Base-by-base conservation (phyloP, 2,329 filamentous ascomycete species). In the Beauveria sp. region DNA sequence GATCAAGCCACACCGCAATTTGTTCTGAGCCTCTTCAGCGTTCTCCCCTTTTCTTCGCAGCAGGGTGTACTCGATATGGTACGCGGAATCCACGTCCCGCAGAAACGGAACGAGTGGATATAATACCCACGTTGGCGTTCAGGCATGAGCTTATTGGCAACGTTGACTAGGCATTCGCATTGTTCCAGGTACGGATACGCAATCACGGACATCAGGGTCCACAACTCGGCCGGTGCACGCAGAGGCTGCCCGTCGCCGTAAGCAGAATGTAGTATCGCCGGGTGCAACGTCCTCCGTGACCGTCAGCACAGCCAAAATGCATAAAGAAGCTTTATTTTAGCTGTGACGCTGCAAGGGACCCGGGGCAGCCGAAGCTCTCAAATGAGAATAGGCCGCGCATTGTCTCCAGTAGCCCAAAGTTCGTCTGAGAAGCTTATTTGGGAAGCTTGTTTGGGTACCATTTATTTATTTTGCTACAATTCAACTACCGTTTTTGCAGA, bases 1-100 rank as follows among this genome's bases (percentile, higher is more conserved):
- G 55, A 58, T 58, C 53, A 26, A 58, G 45, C 55, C 55, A 58
- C 55, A 58, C 43, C 42, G 55, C 55, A 58, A 58, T 38, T 57
- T 48, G n/a, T 38, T 34, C 10, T 20, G 26, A 28, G 53, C 24
- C 53, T 45, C 26, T 55, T 43, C 18, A 26, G 8, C 3, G 5
- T 46, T 38, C 7, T 40, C 55, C 31, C 20, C 45, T 46, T 20
- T 54, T 22, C 20, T 56, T 46, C 26, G 10, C 6, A 16, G 14
- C 24, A 22, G 26, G 40, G 20, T 20, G 34, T 38, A 38, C 5
- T 38, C 12, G 1, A 31, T 6, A 52, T 40, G 50, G 20, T n/a
- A 34, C 9, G 16, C 51, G 31, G n/a, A 42, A n/a, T 6, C 12
- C 42, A 46, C 5, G 26, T 24, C 24, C 54, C 54, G 28, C 20